Evolutionary conservation across 2,329 filamentous ascomycete species (phyloP).

Genomic region (Ascochyta pisi): DNA sequence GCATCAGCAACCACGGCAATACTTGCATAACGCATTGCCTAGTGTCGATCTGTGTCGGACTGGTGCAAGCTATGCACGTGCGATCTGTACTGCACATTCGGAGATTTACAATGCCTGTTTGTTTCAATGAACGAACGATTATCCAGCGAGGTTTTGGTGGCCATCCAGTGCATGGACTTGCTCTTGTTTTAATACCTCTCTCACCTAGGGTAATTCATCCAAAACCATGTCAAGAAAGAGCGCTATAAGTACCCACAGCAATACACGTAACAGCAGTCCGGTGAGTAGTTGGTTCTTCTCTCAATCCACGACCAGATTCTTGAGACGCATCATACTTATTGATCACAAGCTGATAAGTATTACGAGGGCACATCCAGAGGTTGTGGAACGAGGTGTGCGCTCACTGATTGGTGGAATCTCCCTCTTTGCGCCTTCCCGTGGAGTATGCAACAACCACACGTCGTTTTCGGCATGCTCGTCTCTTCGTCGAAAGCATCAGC

Average conservation of each 20-base stretch:
- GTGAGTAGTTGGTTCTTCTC: too few species aligned
- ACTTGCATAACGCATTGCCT: neutral
- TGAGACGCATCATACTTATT: too few species aligned
- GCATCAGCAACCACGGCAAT: neutral
- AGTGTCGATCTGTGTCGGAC: neutral
- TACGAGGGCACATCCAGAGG: neutral
- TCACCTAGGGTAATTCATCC: too few species aligned
- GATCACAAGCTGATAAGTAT: too few species aligned
- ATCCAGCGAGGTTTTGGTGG: neutral
- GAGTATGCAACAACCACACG: neutral
- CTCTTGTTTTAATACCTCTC: too few species aligned
- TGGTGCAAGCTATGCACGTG: neutral
- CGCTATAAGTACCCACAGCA: too few species aligned
- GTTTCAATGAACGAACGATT: neutral
- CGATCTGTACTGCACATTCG: constrained; percentile 1
- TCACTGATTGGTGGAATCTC: constrained; percentile 7
- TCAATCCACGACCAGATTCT: too few species aligned
- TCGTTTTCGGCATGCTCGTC: neutral
- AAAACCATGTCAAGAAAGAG: too few species aligned
- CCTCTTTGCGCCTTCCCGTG: neutral
- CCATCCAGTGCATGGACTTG: neutral
- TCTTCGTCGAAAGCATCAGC: neutral
- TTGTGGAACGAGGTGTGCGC: neutral
- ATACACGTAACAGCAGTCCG: too few species aligned
- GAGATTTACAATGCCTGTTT: constrained; percentile 4